A percentile compares a stretch with the other conserved stretches of the same genome.
Conservation (phyloP, 768 basidiomycete genomes). For the Amanita muscaria region DNA sequence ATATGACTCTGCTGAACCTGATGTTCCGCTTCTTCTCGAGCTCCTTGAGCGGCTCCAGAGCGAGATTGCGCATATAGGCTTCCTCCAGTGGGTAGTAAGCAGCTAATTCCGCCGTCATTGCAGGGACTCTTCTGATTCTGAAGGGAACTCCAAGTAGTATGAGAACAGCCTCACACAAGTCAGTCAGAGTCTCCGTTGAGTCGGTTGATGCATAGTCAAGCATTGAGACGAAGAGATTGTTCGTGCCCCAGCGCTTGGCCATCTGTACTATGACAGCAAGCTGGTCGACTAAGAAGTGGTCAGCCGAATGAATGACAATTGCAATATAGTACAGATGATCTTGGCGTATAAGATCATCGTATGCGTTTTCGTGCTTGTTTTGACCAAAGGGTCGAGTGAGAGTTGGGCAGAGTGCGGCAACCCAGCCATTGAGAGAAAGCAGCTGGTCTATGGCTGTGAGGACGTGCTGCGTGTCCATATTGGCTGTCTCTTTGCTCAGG, state of each 20-base stretch:
- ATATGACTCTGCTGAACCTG: conserved; percentile 84
- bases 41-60: conserved; percentile 83
- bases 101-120: conserved; percentile 86
- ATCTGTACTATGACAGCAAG: conserved; percentile 97
- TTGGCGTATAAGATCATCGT: conserved; percentile 78
- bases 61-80: conserved; percentile 88
- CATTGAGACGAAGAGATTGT: conserved; percentile 95
- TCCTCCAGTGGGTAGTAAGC: conserved; percentile 97
- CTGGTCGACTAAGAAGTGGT: conserved; percentile 98
- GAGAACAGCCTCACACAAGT: conserved; percentile 92
- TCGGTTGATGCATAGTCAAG: conserved; percentile 94
- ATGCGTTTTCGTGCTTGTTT: conserved; percentile 76
- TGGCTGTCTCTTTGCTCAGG: conserved; percentile 69
- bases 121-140: conserved; percentile 81
- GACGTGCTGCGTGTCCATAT: conserved; percentile 87
- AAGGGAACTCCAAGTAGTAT: conserved; percentile 91
- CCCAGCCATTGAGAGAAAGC: conserved; percentile 96
- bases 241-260: conserved; percentile 80
- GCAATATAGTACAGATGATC: conserved; percentile 91
- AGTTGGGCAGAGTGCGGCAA: conserved; percentile 90
- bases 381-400: conserved; percentile 92
- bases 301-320: conserved; percentile 93
- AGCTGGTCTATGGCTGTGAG: conserved; percentile 87
- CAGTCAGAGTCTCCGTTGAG: conserved; percentile 88
- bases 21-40: conserved; percentile 68